A percentile compares a stretch with the other conserved stretches of the same genome.
phyloP scores from a whole-genome alignment of 2,329 filamentous ascomycete genomes.

The Sporothrix globosa region DNA sequence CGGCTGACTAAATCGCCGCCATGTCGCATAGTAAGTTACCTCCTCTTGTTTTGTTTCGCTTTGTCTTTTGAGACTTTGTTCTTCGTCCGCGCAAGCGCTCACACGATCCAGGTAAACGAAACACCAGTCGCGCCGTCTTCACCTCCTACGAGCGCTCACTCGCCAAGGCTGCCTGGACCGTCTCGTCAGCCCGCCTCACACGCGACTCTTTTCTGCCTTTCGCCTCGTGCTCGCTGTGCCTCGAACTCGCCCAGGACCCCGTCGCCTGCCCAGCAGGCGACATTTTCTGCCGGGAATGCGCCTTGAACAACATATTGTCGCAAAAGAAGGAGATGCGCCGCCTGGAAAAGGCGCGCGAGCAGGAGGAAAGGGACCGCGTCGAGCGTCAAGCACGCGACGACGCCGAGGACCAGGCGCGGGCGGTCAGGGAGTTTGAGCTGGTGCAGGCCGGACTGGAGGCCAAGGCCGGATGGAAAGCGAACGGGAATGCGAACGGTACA shows the following conservation, averaged over 20 bases:
- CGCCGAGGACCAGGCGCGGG: constrained; percentile 69
- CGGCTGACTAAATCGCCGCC: constrained; percentile 31
- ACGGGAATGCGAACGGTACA: constrained; percentile 36
- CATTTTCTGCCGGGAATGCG: constrained; percentile 94
- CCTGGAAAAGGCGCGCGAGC: constrained; percentile 66
- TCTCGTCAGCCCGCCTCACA: constrained; percentile 78
- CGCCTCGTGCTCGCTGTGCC: constrained; percentile 83
- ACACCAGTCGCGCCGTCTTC: constrained; percentile 91
- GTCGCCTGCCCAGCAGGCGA: constrained; percentile 84
- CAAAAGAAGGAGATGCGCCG: constrained; percentile 92
- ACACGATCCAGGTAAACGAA: constrained; percentile 68
- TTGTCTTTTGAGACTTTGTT: neutral
- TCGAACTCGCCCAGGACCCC: constrained; percentile 77
- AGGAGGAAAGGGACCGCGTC: constrained; percentile 62
- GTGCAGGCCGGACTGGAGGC: constrained; percentile 71
- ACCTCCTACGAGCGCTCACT: constrained; percentile 86
- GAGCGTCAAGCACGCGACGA: constrained; percentile 65
- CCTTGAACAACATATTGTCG: constrained; percentile 83
- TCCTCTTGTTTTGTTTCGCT: neutral
- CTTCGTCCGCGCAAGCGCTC: constrained; percentile 19
- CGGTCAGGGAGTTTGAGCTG: constrained; percentile 80
- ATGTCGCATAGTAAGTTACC: constrained; percentile 53
- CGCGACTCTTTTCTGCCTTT: constrained; percentile 93
- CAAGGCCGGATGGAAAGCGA: neutral
- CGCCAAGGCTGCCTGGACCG: constrained; percentile 80